Evolutionary conservation across 2,329 filamentous ascomycete genomes (phyloP), one percentile per base, ranked within the genome.

Genomic region (Hypomyces perniciosus): DNA sequence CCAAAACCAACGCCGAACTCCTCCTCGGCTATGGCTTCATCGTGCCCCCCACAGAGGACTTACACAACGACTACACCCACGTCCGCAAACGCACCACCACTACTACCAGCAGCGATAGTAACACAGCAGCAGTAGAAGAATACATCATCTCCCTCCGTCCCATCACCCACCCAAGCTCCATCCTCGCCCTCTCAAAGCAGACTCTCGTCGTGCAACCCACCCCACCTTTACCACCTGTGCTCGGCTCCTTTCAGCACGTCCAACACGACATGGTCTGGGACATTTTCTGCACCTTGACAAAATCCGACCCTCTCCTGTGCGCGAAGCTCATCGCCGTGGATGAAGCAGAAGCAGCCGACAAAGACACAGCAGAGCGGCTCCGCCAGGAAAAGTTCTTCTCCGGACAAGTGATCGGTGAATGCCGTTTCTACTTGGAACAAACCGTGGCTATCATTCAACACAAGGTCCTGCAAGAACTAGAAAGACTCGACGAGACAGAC

Each of bases 1-100:
- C 72, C 61, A 87, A 88, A 66, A 87, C 85, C 6, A 90, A 90
- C 59, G 85, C 84, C 52, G 84, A 88, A 68, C 69, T 86, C 27
- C 72, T 86, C 1, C 68, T 85, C 2, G 81, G 77, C 0, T 86
- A 86, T 59, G 81, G 81, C 2, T 85, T 85, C 61, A 72, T 79
- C 55, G 61, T 84, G 0, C 73, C 76, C 1, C 68, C 73, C 48
- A 72, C 71, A 0, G 63, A 67, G 0, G 63, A 60, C 4, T 66
- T 82, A 50, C 79, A 83, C 61, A 83, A 83, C 57, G 80, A 83
- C 62, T 83, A 83, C 59, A 65, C 79, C 1, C 79, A 83, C 59
- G 68, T 83, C 8, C 73, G 77, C 48, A 79, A 76, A 60, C 69
- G 71, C 30, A 62, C 38, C 12, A 41, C 10, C 38, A 41, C 10